These are phyloP conservation scores for Cordyceps cicadae DNA, from an alignment of 2,329 filamentous ascomycete genomes.

Conservation along the genomic window DNA sequence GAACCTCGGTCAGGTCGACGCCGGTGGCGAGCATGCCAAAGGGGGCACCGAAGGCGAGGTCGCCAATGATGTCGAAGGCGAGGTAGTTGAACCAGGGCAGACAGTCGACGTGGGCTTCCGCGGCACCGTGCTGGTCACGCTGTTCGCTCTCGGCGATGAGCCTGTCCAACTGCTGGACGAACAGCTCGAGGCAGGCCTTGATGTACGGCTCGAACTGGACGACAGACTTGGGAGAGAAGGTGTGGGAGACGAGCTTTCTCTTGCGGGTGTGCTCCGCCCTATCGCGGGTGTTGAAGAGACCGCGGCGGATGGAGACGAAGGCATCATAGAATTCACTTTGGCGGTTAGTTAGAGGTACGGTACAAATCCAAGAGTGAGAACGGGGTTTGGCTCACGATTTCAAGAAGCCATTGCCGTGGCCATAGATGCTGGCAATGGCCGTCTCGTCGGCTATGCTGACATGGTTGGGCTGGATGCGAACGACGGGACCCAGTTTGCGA, in stretches of 20 bases:
- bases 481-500: conserved; percentile 66
- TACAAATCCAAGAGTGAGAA: no score
- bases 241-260: conserved; percentile 80
- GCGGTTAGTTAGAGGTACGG: neutral
- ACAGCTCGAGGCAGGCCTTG: conserved; percentile 65
- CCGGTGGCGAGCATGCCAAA: conserved; percentile 67
- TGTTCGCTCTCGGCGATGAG: conserved; percentile 40
- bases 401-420: conserved; percentile 67
- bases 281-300: conserved; percentile 84
- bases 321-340: conserved; percentile 77
- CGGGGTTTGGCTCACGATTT: conserved; percentile 46
- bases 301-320: conserved; percentile 78
- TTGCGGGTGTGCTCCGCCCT: conserved; percentile 77
- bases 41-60: conserved; percentile 43
- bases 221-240: conserved; percentile 74
- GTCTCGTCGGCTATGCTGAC: conserved; percentile 71
- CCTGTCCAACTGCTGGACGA: conserved; percentile 64
- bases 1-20: conserved; percentile 67
- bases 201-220: conserved; percentile 86
- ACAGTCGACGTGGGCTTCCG: conserved; percentile 60
- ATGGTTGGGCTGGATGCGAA: conserved; percentile 78
- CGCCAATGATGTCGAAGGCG: conserved; percentile 43
- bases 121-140: conserved; percentile 46
- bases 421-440: conserved; percentile 72
- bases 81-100: conserved; percentile 63